Percentiles rank a stretch among this genome's conserved stretches.
Evolutionary conservation across 768 basidiomycete genomes (phyloP).

Genomic region (Podaxis sp.): DNA sequence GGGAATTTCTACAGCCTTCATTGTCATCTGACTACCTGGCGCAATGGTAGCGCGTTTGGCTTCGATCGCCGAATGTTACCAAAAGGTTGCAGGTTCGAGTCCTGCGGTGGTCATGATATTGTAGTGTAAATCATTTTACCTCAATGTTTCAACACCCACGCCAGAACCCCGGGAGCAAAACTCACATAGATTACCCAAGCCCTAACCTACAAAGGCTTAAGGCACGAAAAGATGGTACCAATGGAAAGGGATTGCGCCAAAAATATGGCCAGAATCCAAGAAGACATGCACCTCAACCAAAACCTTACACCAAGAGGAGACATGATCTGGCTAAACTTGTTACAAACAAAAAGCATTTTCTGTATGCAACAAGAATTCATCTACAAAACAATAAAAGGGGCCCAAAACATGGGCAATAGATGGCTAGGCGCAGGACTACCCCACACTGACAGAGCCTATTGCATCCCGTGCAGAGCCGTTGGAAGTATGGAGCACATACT

Average conservation of each 20-base stretch:
- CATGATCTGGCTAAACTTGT: background rate
- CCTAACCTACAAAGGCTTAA: background rate
- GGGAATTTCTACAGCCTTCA: background rate
- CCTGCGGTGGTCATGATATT: constrained; percentile 78
- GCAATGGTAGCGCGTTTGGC: constrained; percentile 97
- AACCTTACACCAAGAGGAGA: background rate
- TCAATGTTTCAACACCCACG: background rate
- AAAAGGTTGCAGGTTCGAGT: constrained; percentile 98
- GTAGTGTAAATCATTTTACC: background rate
- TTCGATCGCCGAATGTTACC: constrained; percentile 63
- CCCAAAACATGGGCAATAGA: background rate
- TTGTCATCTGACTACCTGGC: constrained; percentile 64
- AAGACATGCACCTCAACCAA: background rate
- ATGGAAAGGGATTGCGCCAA: background rate
- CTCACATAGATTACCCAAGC: background rate
- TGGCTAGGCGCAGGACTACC: background rate
- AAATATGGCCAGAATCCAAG: background rate
- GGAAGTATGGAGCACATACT: background rate
- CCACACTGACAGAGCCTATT: too few relatives aligned
- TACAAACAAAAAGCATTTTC: background rate
- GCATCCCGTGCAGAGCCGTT: background rate
- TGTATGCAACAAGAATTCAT: background rate
- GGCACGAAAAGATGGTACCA: background rate
- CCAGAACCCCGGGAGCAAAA: background rate
- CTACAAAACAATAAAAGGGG: background rate